Evolutionary conservation across 768 basidiomycete species (phyloP).

Genomic region (Boletus rex-veris): DNA sequence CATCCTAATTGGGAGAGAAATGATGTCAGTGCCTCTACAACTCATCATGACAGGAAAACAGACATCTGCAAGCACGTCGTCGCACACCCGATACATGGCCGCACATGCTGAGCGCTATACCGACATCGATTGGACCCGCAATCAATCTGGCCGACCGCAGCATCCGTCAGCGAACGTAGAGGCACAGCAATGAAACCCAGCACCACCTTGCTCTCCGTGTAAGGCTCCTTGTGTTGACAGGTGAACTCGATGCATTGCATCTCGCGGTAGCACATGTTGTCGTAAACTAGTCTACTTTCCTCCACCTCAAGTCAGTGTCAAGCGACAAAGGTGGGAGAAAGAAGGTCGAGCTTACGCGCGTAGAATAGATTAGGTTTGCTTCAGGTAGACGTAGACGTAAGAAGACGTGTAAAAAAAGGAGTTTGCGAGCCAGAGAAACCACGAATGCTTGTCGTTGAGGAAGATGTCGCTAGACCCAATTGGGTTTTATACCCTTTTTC

Average conservation of each 20-base stretch:
- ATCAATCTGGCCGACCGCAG: slow-evolving; percentile 35
- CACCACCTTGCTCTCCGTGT: slow-evolving; percentile 30
- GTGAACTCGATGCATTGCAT: slow-evolving; percentile 34
- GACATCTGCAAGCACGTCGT: slow-evolving; percentile 42
- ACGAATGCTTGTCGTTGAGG: background rate
- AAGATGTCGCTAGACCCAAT: background rate
- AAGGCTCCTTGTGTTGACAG: slow-evolving; percentile 38
- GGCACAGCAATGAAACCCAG: background rate
- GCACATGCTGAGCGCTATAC: slow-evolving; percentile 39
- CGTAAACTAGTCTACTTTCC: slow-evolving; percentile 6
- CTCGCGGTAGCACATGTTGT: slow-evolving; percentile 44
- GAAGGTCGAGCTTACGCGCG: slow-evolving; percentile 11
- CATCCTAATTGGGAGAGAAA: slow-evolving; percentile 13
- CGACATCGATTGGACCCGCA: slow-evolving; percentile 40
- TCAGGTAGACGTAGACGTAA: slow-evolving; percentile 2
- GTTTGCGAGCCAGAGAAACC: background rate
- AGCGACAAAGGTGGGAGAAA: background rate
- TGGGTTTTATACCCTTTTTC: background rate
- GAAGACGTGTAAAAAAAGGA: background rate
- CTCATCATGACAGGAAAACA: slow-evolving; percentile 5
- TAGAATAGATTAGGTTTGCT: slow-evolving; percentile 23
- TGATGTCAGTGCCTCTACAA: slow-evolving; percentile 13
- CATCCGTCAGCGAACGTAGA: background rate
- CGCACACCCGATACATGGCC: slow-evolving; percentile 35
- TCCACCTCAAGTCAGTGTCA: slow-evolving; percentile 7